Percentiles rank a stretch among this genome's conserved stretches.
Evolutionary conservation across 192 early-diverging fungal genomes (phyloP).

Genomic region (Coemansia aciculifera): DNA sequence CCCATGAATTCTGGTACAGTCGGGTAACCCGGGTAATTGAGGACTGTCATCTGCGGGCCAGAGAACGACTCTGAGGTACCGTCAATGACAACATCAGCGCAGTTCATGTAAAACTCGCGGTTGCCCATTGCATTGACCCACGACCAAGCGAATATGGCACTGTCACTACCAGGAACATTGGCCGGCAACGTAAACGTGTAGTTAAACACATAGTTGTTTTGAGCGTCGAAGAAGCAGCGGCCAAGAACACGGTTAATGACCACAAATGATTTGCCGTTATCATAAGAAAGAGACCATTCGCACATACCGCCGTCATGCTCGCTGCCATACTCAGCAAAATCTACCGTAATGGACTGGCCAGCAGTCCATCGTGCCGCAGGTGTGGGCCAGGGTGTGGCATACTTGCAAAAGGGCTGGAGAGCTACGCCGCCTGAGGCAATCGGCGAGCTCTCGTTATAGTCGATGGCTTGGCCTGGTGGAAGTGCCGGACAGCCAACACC

Average conservation of each 20-base stretch:
- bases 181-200: conserved; percentile 44
- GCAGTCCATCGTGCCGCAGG: conserved; percentile 26
- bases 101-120: conserved; percentile 41
- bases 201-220: conserved; percentile 1
- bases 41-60: conserved; percentile 16
- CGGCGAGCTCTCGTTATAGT: conserved; percentile 26
- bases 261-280: conserved; percentile 55
- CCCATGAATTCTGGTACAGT: conserved; percentile 43
- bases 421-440: conserved; percentile 13
- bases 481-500: conserved; percentile 22
- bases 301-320: conserved; percentile 62
- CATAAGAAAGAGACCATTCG: conserved; percentile 60
- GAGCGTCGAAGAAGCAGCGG: conserved; percentile 22
- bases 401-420: conserved; percentile 38
- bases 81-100: conserved; percentile 27
- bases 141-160: conserved; percentile 58
- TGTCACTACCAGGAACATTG: conserved; percentile 45
- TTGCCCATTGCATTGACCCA: conserved; percentile 64
- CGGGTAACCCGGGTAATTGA: conserved; percentile 32
- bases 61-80: conserved; percentile 10
- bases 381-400: conserved; percentile 20
- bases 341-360: conserved; percentile 24
- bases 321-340: conserved; percentile 31
- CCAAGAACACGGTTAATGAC: conserved; percentile 42
- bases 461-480: conserved; percentile 15